phyloP scores from a whole-genome alignment of 352 stramenopile species.

The Pythium rishiriense region DNA sequence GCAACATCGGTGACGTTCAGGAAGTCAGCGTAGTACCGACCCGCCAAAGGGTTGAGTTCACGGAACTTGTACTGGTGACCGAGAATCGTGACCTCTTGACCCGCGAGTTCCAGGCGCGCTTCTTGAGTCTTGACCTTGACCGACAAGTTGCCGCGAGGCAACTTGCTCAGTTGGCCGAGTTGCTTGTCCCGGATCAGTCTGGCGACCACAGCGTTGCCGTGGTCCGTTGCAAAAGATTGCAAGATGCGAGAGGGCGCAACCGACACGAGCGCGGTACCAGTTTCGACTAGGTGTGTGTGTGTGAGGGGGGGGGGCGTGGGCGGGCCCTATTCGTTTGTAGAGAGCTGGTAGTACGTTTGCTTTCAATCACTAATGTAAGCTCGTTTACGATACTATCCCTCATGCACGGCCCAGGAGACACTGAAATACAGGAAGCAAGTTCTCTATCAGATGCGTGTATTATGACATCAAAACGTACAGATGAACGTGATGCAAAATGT shows the following conservation, averaged over 20 bases:
- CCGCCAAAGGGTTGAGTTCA: conserved; percentile 1
- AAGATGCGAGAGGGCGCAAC: conserved; percentile 1
- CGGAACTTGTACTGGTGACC: conserved; percentile 9
- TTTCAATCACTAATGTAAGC: too few relatives aligned
- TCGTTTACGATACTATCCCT: too few relatives aligned
- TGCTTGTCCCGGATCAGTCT: neutral
- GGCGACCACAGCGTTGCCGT: neutral
- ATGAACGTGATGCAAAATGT: too few relatives aligned
- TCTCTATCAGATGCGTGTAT: too few relatives aligned
- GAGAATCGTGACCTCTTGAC: conserved; percentile 1
- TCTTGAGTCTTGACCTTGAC: conserved; percentile 8
- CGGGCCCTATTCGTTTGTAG: too few relatives aligned
- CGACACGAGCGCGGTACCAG: neutral
- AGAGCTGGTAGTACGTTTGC: too few relatives aligned
- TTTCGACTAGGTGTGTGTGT: too few relatives aligned
- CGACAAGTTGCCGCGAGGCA: conserved; percentile 2
- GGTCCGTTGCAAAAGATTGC: conserved; percentile 1
- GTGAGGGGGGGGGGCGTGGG: too few relatives aligned
- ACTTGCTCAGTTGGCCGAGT: conserved; percentile 4
- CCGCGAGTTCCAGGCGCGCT: neutral
- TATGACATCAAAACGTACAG: too few relatives aligned
- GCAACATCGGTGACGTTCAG: neutral
- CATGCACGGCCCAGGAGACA: too few relatives aligned
- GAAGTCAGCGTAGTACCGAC: conserved; percentile 2
- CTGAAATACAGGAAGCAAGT: too few relatives aligned